Percentiles rank a stretch among this genome's conserved stretches.
Conservation (phyloP, 805 yeast genomes). For the Starmerella apicola region DNA sequence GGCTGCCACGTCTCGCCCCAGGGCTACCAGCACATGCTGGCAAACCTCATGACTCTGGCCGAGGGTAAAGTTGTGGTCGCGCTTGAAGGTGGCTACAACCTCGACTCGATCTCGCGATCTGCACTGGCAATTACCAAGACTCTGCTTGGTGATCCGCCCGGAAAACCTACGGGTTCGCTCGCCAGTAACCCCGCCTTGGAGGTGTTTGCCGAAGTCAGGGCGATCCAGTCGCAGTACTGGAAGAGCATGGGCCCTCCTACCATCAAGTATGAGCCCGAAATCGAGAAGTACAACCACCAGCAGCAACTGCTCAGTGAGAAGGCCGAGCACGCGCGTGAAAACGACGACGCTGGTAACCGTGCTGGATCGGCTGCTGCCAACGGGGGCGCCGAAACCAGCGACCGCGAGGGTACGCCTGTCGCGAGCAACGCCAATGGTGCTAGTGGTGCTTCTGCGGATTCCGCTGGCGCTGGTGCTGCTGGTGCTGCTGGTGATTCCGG, state of each 20-base stretch:
- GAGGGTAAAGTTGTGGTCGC: conserved; percentile 80
- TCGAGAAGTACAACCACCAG: conserved; percentile 15
- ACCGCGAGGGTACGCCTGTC: background rate
- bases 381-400: background rate
- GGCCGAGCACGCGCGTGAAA: conserved; percentile 15
- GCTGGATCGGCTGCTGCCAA: too few relatives aligned
- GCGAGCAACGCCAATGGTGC: too few relatives aligned
- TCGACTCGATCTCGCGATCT: conserved; percentile 79
- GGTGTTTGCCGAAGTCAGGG: conserved; percentile 68
- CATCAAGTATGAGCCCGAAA: conserved; percentile 16
- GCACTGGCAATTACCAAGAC: conserved; percentile 89
- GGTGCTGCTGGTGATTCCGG: background rate
- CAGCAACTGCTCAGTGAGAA: conserved; percentile 14
- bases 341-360: background rate
- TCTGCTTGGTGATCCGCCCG: conserved; percentile 91
- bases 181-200: conserved; percentile 71
- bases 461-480: background rate
- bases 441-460: too few relatives aligned
- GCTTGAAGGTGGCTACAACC: conserved; percentile 91
- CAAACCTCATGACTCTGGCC: conserved; percentile 74
- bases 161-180: conserved; percentile 42
- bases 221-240: conserved; percentile 79
- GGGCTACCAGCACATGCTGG: conserved; percentile 95
- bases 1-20: conserved; percentile 93
- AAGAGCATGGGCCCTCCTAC: conserved; percentile 44